Evolutionary conservation across 169 alveolate species (phyloP).

Genomic region (Babesia gibsoni): DNA sequence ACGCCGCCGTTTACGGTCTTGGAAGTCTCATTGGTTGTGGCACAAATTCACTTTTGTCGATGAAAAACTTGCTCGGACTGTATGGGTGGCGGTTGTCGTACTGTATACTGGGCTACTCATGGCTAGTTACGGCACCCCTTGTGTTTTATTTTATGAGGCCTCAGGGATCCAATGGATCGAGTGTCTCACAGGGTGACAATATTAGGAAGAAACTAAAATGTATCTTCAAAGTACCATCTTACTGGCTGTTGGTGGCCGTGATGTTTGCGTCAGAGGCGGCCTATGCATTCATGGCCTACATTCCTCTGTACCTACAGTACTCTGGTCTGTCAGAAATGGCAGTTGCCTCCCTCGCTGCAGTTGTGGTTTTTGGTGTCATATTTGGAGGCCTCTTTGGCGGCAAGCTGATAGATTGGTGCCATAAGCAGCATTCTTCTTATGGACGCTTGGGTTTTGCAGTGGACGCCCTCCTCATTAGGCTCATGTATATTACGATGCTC

Average conservation of each 20-base stretch:
- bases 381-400: conserved; percentile 90
- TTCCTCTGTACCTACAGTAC: conserved; percentile 86
- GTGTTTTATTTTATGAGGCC: not conserved
- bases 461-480: conserved; percentile 69
- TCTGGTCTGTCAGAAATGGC: conserved; percentile 80
- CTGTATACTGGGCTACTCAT: conserved; percentile 1
- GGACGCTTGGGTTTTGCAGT: conserved; percentile 85
- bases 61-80: not conserved
- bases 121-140: conserved; percentile 6
- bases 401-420: conserved; percentile 78
- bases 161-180: too few species aligned
- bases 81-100: conserved; percentile 50
- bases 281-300: conserved; percentile 84
- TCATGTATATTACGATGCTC: conserved; percentile 69
- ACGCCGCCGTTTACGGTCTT: conserved; percentile 26
- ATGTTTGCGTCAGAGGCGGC: conserved; percentile 85
- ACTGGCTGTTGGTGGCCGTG: conserved; percentile 25
- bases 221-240: conserved; percentile 26
- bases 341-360: conserved; percentile 82
- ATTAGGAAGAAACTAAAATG: too few species aligned
- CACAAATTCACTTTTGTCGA: conserved; percentile 2
- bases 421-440: conserved; percentile 72
- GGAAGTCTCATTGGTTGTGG: conserved; percentile 36
- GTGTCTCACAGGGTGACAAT: too few species aligned
- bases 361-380: conserved; percentile 81